Base-by-base conservation (phyloP, 176 grass and related monocot genomes). In the Lolium rigidum region DNA sequence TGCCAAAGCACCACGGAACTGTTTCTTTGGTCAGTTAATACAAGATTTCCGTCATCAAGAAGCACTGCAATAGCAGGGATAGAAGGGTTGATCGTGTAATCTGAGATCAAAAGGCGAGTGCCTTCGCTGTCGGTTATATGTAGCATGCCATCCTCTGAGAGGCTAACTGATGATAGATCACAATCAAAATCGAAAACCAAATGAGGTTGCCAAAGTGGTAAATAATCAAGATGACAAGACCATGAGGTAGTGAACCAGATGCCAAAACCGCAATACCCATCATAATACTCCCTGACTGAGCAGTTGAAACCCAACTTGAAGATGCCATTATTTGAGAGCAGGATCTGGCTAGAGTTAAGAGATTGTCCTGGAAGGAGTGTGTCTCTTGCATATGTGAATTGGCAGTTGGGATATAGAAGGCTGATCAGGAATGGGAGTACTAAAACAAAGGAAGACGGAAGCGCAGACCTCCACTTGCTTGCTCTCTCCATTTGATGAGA, bases 381-480 rank as follows among this genome's bases (percentile, higher is more conserved):
- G 67, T 70, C 67, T 12, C 67, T 20, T 70, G 67, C 67, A 2
- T 44, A 15, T 25, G 26, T 35, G 62, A 66, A 66, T 66, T 35
- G 5, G 24, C 69, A 71, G 39, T n/a, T 43, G 68, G 69, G 69
- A 43, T n/a, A 71, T n/a, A 71, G 18, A 71, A 71, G 38, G 20
- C 46, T 71, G 69, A 71, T 71, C 18, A 71, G 69, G 69, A 71
- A 71, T 18, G 69, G 69, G 4, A 71, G 69, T 46, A 46, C 9
- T 46, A 71, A 71, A 46, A 21, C 18, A 11, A 22, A 71, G 69
- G 69, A 71, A 22, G 69, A 71, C 20, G 69, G 39, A 39, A 1
- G n/a, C 20, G 43, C 39, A 44, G 68, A 71, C 39, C 68, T 71
- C 68, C 17, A 12, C 69, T 71, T 71, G 69, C 38, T 46, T 13